Evolutionary conservation across 768 basidiomycete genomes (phyloP).

Genomic region (Xanthoconium stramineum): DNA sequence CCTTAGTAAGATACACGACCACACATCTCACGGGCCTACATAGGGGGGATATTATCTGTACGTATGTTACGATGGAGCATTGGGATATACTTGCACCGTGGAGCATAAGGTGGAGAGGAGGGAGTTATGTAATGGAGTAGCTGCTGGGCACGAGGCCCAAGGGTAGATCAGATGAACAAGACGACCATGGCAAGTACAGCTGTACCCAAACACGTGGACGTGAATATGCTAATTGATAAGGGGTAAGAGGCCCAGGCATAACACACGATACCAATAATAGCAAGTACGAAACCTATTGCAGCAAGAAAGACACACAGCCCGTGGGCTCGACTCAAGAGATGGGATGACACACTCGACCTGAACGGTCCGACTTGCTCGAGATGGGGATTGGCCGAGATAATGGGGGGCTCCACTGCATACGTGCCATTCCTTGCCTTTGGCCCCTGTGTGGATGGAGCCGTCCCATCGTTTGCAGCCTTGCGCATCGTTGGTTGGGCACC

Average conservation of each 20-base stretch:
- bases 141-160: not conserved
- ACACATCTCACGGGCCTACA: no score
- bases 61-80: not conserved
- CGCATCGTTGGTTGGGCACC: not conserved
- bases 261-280: constrained; percentile 47
- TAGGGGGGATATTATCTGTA: not conserved
- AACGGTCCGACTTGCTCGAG: constrained; percentile 52
- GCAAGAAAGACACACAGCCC: constrained; percentile 46
- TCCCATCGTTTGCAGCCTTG: not conserved
- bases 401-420: constrained; percentile 21
- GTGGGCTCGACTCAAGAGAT: constrained; percentile 50
- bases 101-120: not conserved
- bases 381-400: constrained; percentile 47
- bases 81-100: not conserved
- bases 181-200: constrained; percentile 27
- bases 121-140: no score
- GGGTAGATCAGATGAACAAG: constrained; percentile 5
- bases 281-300: constrained; percentile 47
- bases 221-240: constrained; percentile 42
- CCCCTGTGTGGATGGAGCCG: not conserved
- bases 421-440: not conserved
- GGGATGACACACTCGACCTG: constrained; percentile 34
- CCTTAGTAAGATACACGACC: no score
- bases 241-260: constrained; percentile 52
- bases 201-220: constrained; percentile 37